Base-by-base conservation (phyloP, 2,329 filamentous ascomycete species). In the Elsinoe ampelina region DNA sequence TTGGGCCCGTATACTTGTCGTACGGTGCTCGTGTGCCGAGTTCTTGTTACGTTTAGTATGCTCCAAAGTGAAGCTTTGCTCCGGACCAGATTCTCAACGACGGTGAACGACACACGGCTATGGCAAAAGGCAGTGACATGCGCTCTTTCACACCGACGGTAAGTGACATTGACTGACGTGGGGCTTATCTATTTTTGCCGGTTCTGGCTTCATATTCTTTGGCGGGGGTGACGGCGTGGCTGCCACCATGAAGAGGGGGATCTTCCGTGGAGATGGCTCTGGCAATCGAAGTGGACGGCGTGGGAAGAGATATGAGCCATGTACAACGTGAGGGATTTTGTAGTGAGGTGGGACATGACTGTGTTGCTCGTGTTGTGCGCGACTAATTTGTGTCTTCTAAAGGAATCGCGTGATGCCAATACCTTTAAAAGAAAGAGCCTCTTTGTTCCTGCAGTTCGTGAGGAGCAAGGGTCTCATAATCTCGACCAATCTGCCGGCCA, bases 31-130 rank as follows among this genome's bases (percentile, higher is more conserved):
- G 48, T 39, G 34, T 35, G 35, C 35, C 20, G 48, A 34, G 48
- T 52, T 52, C 34, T 52, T 52, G 34, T 52, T 52, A 52, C 48
- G 48, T 52, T 52, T 52, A 38, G 48, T 36, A 38, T 52, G 48
- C 48, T 39, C 35, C 3, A 34, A 51, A 17, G 13, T 30, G 20
- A 51, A 20, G 19, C n/a, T 17, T 26, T 55, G 34, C 22, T 55
- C 17, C 22, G 17, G 19, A 55, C 22, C 36, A 43, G 48, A 39
- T 11, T 17, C 34, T 26, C 48, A 38, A 39, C 48, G 48, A 19
- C 12, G 32, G 19, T 15, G 32, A 39, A 22, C 15, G 38, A 35
- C 22, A 34, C 20, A 26, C 26, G 41, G 12, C 20, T 45, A 17
- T 22, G 10, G 20, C 2, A 30, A 30, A 30, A 8, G 26, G 26